Conservation (phyloP, 768 basidiomycete genomes). For the Lactarius deliciosus region DNA sequence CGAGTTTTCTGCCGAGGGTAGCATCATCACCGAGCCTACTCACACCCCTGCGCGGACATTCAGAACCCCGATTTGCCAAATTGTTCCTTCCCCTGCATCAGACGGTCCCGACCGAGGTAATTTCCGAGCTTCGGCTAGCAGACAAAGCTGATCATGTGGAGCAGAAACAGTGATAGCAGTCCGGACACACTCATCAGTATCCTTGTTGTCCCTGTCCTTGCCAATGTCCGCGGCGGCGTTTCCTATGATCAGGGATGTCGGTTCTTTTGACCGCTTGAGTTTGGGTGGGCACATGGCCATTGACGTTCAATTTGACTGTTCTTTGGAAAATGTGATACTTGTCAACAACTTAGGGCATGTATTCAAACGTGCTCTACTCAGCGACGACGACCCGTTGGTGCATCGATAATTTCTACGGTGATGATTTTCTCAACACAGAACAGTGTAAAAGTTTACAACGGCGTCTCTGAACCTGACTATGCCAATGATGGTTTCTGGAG, state of each 20-base stretch:
- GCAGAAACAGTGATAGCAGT: slow-evolving; percentile 40
- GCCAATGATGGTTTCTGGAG: slow-evolving; percentile 50
- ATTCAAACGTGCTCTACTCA: slow-evolving; percentile 10
- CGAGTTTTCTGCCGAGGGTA: slow-evolving; percentile 32
- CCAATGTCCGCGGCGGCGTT: neutral
- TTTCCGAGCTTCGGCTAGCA: slow-evolving; percentile 11
- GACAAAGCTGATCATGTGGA: slow-evolving; percentile 9
- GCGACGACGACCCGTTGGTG: slow-evolving; percentile 4
- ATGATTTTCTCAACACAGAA: neutral
- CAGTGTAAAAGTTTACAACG: slow-evolving; percentile 21
- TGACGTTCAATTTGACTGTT: slow-evolving; percentile 46
- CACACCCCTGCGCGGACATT: slow-evolving; percentile 48
- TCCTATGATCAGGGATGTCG: slow-evolving; percentile 18
- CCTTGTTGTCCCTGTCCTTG: slow-evolving; percentile 8
- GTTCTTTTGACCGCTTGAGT: slow-evolving; percentile 37
- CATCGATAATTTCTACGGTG: neutral
- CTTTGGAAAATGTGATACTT: slow-evolving; percentile 10
- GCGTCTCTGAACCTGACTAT: neutral
- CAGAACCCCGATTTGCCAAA: slow-evolving; percentile 68
- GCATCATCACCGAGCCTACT: slow-evolving; percentile 42
- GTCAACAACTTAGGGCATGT: slow-evolving; percentile 22
- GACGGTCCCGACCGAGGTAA: slow-evolving; percentile 12
- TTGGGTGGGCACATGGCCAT: slow-evolving; percentile 43
- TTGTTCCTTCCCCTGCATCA: slow-evolving; percentile 35
- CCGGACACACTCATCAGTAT: slow-evolving; percentile 48